These are phyloP conservation scores for Tylopilus sp. DNA, from an alignment of 768 basidiomycete species.

Conservation along the genomic window DNA sequence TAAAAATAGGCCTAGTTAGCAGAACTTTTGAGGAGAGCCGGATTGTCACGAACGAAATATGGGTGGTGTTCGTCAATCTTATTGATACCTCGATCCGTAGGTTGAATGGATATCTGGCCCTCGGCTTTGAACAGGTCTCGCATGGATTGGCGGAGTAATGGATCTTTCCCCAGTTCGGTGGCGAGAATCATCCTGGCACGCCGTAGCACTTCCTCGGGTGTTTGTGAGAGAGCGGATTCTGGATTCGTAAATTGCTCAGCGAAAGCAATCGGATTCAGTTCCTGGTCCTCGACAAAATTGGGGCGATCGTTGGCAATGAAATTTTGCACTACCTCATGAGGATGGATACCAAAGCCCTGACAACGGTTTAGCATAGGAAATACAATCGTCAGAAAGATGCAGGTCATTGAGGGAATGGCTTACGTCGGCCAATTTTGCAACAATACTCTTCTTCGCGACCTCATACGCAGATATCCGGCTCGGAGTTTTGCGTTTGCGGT, in stretches of 20 bases:
- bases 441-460: constrained; percentile 72
- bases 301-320: constrained; percentile 58
- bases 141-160: constrained; percentile 74
- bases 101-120: constrained; percentile 73
- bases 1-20: constrained; percentile 31
- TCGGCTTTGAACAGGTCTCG: constrained; percentile 71
- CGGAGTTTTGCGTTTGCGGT: constrained; percentile 74
- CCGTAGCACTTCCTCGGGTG: constrained; percentile 65
- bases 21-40: neutral
- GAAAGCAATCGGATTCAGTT: constrained; percentile 70
- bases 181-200: constrained; percentile 80
- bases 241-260: constrained; percentile 86
- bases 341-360: constrained; percentile 81
- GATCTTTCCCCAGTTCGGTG: constrained; percentile 92
- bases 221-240: constrained; percentile 52
- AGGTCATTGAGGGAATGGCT: constrained; percentile 16
- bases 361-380: neutral
- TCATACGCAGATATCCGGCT: constrained; percentile 84
- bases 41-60: constrained; percentile 54
- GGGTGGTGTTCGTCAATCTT: constrained; percentile 76
- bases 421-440: constrained; percentile 79
- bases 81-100: constrained; percentile 80
- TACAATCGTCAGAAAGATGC: neutral
- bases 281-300: constrained; percentile 79
- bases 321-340: constrained; percentile 84